Percentiles rank a stretch among this genome's conserved stretches.
These are phyloP conservation scores for Trametes versicolor DNA, from an alignment of 1,284 basidiomycete species.

Conservation along the genomic window DNA sequence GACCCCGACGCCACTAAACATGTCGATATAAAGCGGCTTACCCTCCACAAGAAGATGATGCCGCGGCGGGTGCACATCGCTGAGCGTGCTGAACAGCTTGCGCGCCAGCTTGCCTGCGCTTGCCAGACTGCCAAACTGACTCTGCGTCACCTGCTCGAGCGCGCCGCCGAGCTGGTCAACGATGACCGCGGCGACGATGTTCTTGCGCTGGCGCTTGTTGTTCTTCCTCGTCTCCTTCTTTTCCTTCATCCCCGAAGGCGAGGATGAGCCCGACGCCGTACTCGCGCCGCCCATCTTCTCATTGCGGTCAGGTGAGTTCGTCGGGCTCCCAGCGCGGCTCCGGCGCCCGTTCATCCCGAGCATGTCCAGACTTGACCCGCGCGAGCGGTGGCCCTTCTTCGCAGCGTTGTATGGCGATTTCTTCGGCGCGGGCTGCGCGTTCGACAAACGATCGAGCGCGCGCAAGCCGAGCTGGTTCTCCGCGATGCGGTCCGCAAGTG, in stretches of 20 bases:
- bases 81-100: slow-evolving; percentile 77
- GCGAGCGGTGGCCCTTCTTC: slow-evolving; percentile 50
- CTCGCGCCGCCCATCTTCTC: slow-evolving; percentile 43
- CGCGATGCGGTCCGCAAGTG: slow-evolving; percentile 73
- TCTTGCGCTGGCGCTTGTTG: slow-evolving; percentile 56
- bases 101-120: slow-evolving; percentile 80
- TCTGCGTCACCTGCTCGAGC: slow-evolving; percentile 74
- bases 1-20: neutral
- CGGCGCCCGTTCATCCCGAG: slow-evolving; percentile 29
- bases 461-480: slow-evolving; percentile 76
- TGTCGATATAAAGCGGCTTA: slow-evolving; percentile 38
- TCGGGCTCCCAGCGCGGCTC: slow-evolving; percentile 11
- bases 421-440: slow-evolving; percentile 58
- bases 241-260: slow-evolving; percentile 26
- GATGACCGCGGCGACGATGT: slow-evolving; percentile 68
- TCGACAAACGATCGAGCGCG: slow-evolving; percentile 75
- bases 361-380: slow-evolving; percentile 38
- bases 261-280: slow-evolving; percentile 18
- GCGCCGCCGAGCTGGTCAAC: slow-evolving; percentile 77
- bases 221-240: slow-evolving; percentile 39
- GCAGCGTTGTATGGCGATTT: slow-evolving; percentile 40
- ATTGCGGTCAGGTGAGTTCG: slow-evolving; percentile 32
- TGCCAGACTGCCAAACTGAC: slow-evolving; percentile 64
- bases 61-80: slow-evolving; percentile 65
- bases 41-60: slow-evolving; percentile 74